Percentiles rank a stretch among this genome's conserved stretches.
Conservation (phyloP, 2,329 filamentous ascomycete species). For the Arthroderma uncinatum region DNA sequence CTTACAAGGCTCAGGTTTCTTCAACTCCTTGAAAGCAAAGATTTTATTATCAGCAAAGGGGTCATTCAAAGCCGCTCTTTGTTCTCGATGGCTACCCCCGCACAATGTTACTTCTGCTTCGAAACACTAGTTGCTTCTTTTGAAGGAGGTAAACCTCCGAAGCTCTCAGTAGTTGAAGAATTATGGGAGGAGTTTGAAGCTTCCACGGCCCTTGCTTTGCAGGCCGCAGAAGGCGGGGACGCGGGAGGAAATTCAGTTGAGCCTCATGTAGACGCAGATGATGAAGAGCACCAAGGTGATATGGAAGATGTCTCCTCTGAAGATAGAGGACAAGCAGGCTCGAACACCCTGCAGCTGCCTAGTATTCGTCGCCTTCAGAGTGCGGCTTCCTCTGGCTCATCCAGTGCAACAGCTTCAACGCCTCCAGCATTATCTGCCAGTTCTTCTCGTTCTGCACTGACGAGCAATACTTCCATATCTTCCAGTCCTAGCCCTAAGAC, state of each 20-base stretch:
- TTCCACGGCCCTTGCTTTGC: constrained; percentile 19
- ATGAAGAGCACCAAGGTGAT: constrained; percentile 19
- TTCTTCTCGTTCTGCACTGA: constrained; percentile 37
- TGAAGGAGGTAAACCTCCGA: constrained; percentile 55
- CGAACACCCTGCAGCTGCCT: constrained; percentile 21
- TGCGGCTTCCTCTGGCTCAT: constrained; percentile 27
- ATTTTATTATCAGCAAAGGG: neutral
- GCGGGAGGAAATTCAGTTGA: neutral
- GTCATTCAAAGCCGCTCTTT: neutral
- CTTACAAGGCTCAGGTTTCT: neutral
- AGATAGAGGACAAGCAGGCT: constrained; percentile 11
- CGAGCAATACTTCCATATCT: constrained; percentile 32
- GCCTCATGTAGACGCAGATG: constrained; percentile 12
- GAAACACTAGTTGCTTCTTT: constrained; percentile 70
- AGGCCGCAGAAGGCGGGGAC: constrained; percentile 18
- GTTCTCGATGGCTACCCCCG: constrained; percentile 63
- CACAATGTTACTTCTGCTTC: constrained; percentile 90
- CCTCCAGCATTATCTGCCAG: constrained; percentile 38
- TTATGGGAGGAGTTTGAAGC: constrained; percentile 50
- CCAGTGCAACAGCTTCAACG: constrained; percentile 25
- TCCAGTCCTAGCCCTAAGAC: constrained; percentile 31
- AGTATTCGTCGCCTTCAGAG: constrained; percentile 27
- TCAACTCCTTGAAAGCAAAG: neutral
- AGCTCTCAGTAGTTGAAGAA: constrained; percentile 57
- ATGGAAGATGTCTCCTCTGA: constrained; percentile 10